Conservation (phyloP, 768 basidiomycete species). For the Leccinum olivaceopallidum region DNA sequence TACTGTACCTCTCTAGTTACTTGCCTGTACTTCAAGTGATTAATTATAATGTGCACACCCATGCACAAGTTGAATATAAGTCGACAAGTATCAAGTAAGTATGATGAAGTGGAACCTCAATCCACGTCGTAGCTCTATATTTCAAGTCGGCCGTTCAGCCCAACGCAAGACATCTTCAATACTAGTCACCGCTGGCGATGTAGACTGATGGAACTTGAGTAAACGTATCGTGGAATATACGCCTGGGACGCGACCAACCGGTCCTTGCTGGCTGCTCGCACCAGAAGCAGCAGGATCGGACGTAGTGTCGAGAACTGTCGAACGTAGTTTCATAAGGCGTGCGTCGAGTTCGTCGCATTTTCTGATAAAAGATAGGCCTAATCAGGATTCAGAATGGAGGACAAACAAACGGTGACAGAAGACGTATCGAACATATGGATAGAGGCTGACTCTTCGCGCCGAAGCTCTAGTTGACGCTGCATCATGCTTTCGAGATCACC, state of each 20-base stretch:
- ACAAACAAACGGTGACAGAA: neutral
- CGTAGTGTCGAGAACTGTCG: constrained; percentile 17
- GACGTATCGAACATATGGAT: constrained; percentile 61
- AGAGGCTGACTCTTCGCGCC: constrained; percentile 67
- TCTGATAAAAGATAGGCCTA: constrained; percentile 32
- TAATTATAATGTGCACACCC: too few species aligned
- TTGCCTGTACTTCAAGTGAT: too few species aligned
- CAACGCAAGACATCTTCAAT: constrained; percentile 51
- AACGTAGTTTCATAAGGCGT: constrained; percentile 57
- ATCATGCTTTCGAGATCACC: constrained; percentile 83
- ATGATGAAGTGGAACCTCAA: too few species aligned
- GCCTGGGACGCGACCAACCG: constrained; percentile 15
- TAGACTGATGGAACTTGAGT: constrained; percentile 10
- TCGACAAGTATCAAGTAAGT: too few species aligned
- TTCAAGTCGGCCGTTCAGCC: constrained; percentile 50
- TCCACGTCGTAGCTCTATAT: neutral
- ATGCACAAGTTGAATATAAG: too few species aligned
- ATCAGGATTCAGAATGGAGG: constrained; percentile 11
- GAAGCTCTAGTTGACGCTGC: constrained; percentile 71
- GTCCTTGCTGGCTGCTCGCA: constrained; percentile 9
- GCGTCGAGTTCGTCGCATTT: constrained; percentile 73
- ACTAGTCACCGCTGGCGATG: constrained; percentile 12
- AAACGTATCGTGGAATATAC: neutral
- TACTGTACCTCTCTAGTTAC: too few species aligned
- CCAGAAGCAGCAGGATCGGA: constrained; percentile 2